Evolutionary conservation across 192 early-diverging fungal species (phyloP).

Genomic region (Powellomyces hirtus): DNA sequence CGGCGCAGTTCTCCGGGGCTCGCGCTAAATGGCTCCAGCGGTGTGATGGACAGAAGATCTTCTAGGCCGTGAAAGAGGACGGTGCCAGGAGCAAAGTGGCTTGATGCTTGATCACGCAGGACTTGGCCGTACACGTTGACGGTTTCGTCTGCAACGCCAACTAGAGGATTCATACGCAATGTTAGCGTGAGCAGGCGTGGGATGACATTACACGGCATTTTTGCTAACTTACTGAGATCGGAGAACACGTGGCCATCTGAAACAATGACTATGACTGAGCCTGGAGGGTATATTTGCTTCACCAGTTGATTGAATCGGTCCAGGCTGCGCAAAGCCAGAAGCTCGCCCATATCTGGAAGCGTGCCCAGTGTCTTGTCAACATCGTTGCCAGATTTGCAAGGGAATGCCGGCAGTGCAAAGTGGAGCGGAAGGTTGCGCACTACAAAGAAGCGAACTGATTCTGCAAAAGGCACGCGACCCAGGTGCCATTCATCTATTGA

Average conservation of each 20-base stretch:
- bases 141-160: conserved; percentile 7
- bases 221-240: conserved; percentile 7
- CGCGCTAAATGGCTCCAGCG: neutral
- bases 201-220: neutral
- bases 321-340: neutral
- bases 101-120: neutral
- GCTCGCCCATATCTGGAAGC: conserved; percentile 12
- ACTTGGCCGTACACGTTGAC: conserved; percentile 12
- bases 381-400: conserved; percentile 14
- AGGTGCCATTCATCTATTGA: neutral
- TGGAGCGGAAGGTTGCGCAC: conserved; percentile 4
- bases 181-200: neutral
- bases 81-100: neutral
- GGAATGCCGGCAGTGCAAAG: conserved; percentile 12
- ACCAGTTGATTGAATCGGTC: neutral
- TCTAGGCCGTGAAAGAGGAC: neutral
- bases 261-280: conserved; percentile 6
- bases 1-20: neutral
- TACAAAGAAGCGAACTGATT: neutral
- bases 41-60: neutral
- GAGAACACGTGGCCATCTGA: conserved; percentile 15
- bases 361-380: neutral
- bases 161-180: neutral
- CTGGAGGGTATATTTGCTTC: neutral
- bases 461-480: neutral